Percentiles rank a stretch among this genome's conserved stretches.
phyloP scores from a whole-genome alignment of 2,329 filamentous ascomycete species.

The Penicillium sclerotigenum region DNA sequence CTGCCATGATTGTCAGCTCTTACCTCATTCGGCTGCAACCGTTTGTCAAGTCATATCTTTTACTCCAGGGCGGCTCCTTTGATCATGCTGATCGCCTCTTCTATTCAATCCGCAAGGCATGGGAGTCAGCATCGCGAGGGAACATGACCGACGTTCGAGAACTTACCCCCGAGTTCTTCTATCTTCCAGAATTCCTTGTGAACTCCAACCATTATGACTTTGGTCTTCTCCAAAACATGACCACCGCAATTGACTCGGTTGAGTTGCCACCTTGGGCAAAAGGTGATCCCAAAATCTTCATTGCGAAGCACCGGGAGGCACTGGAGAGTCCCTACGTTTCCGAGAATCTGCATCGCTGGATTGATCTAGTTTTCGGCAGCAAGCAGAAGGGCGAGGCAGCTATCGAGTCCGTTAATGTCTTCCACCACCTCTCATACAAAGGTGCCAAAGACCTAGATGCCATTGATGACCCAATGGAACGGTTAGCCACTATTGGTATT shows the following conservation, averaged over 20 bases:
- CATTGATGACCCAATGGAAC: slow-evolving; percentile 83
- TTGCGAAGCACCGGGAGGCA: slow-evolving; percentile 91
- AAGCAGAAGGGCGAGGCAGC: slow-evolving; percentile 94
- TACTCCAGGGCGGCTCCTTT: slow-evolving; percentile 92
- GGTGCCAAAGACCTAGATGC: slow-evolving; percentile 89
- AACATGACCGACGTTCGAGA: slow-evolving; percentile 95
- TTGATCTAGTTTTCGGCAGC: slow-evolving; percentile 88
- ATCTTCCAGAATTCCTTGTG: slow-evolving; percentile 87
- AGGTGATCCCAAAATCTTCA: slow-evolving; percentile 91
- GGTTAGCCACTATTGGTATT: slow-evolving; percentile 84
- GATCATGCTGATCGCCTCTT: slow-evolving; percentile 95
- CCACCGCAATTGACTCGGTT: slow-evolving; percentile 77
- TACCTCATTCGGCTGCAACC: slow-evolving; percentile 93
- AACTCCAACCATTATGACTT: slow-evolving; percentile 96
- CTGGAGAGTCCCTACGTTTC: slow-evolving; percentile 91
- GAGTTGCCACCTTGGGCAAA: slow-evolving; percentile 94
- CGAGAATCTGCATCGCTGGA: slow-evolving; percentile 86
- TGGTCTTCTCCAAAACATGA: slow-evolving; percentile 77
- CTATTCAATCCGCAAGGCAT: slow-evolving; percentile 85
- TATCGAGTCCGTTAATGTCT: slow-evolving; percentile 88
- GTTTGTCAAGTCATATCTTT: slow-evolving; percentile 91
- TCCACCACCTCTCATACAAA: slow-evolving; percentile 92
- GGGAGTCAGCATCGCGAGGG: slow-evolving; percentile 81
- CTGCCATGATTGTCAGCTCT: slow-evolving; percentile 96
- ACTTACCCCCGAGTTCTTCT: slow-evolving; percentile 95